These are phyloP conservation scores for Pseudocercospora fuligena DNA, from an alignment of 2,329 filamentous ascomycete genomes.

Conservation along the genomic window DNA sequence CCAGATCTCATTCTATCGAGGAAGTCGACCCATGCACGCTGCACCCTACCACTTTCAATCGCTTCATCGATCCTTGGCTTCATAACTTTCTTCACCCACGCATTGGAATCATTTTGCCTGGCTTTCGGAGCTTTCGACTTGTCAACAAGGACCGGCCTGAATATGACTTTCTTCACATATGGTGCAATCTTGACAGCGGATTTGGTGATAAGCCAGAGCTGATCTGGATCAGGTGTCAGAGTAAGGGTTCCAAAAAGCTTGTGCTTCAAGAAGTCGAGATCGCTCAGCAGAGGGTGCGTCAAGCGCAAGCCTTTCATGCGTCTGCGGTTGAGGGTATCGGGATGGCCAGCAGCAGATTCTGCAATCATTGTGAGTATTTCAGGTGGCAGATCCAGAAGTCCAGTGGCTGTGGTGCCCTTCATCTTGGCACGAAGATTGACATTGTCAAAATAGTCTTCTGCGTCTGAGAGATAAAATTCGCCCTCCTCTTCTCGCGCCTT, in stretches of 20 bases:
- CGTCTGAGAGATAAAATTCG: not conserved
- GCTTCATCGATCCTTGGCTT: not conserved
- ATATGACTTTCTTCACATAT: not conserved
- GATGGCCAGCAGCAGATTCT: not conserved
- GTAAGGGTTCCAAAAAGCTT: not conserved
- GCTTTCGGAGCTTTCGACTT: not conserved
- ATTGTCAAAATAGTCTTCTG: not conserved
- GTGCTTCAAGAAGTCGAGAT: not conserved
- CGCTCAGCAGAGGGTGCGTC: not conserved
- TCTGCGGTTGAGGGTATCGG: not conserved
- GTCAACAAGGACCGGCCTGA: not conserved
- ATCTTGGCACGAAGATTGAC: not conserved
- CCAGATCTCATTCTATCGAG: not conserved
- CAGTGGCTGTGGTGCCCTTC: not conserved
- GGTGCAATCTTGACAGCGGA: not conserved
- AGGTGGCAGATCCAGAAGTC: not conserved
- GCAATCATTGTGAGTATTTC: not conserved
- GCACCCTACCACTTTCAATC: not conserved
- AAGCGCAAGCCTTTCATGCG: not conserved
- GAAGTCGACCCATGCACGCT: not conserved
- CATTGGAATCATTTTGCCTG: not conserved
- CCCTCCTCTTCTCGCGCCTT: not conserved
- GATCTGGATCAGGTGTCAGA: not conserved
- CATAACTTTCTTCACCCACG: not conserved
- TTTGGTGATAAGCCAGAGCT: not conserved